A percentile compares a stretch with the other conserved stretches of the same genome.
phyloP scores from a whole-genome alignment of 805 yeast genomes.

The Yarrowia sp. region DNA sequence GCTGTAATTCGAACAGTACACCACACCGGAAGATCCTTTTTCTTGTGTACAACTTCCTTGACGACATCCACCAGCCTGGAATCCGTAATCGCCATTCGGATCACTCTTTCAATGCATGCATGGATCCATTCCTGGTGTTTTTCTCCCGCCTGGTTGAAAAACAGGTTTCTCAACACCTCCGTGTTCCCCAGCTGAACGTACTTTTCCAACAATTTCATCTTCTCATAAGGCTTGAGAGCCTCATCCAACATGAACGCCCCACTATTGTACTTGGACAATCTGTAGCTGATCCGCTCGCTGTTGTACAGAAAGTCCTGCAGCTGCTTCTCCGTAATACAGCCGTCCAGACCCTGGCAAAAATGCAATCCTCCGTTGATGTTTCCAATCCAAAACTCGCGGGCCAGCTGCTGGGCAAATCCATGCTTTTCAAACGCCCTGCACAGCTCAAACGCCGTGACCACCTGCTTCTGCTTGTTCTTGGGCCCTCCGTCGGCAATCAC shows the following conservation, averaged over 20 bases:
- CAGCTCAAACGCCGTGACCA: conserved; percentile 28
- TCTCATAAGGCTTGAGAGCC: conserved; percentile 20
- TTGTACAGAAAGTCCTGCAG: conserved; percentile 23
- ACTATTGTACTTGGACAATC: conserved; percentile 26
- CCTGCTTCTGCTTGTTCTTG: not conserved
- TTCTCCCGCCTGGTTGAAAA: conserved; percentile 19
- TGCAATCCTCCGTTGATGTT: conserved; percentile 33
- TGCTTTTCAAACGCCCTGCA: conserved; percentile 27
- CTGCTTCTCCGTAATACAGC: not conserved
- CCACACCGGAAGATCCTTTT: conserved; percentile 12
- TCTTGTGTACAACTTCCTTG: conserved; percentile 10
- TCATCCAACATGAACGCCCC: conserved; percentile 24
- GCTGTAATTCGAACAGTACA: conserved; percentile 10
- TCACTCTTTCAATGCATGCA: conserved; percentile 16
- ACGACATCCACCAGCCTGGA: not conserved
- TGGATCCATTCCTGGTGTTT: conserved; percentile 11
- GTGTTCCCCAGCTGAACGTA: conserved; percentile 9
- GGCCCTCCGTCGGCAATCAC: conserved; percentile 13
- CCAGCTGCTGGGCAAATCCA: conserved; percentile 35
- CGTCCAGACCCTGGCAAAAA: conserved; percentile 18
- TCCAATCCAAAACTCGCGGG: conserved; percentile 35
- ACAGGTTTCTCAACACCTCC: conserved; percentile 5
- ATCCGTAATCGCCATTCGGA: conserved; percentile 9
- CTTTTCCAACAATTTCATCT: conserved; percentile 17
- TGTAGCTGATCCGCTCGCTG: conserved; percentile 6